These are phyloP conservation scores for Sordariomycetes sp. DNA, from an alignment of 2,329 filamentous ascomycete species.

Conservation along the genomic window DNA sequence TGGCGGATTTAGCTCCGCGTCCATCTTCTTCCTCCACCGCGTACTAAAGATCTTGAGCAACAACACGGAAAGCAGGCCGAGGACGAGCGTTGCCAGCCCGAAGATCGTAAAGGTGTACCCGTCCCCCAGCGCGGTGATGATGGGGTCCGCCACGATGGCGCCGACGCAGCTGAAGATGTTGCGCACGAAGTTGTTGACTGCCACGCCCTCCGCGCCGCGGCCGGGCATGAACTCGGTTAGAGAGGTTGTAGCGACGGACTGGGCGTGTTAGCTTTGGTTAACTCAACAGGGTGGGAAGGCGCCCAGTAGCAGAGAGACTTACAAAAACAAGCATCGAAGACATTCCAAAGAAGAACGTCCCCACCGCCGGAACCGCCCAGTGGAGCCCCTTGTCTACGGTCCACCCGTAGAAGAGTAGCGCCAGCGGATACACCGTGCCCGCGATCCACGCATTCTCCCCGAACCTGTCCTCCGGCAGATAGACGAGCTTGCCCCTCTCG, in stretches of 20 bases:
- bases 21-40: slow-evolving; percentile 55
- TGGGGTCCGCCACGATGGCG: slow-evolving; percentile 56
- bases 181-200: slow-evolving; percentile 70
- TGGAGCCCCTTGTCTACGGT: slow-evolving; percentile 52
- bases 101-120: slow-evolving; percentile 64
- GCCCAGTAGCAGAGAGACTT: slow-evolving; percentile 9
- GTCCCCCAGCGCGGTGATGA: slow-evolving; percentile 60
- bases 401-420: slow-evolving; percentile 72
- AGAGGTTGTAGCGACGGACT: slow-evolving; percentile 64
- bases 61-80: slow-evolving; percentile 47
- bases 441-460: slow-evolving; percentile 73
- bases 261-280: slow-evolving; percentile 6
- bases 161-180: slow-evolving; percentile 71
- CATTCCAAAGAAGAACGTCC: slow-evolving; percentile 64
- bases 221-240: slow-evolving; percentile 74
- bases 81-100: slow-evolving; percentile 41
- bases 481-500: slow-evolving; percentile 52
- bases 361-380: slow-evolving; percentile 52
- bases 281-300: background rate
- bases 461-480: slow-evolving; percentile 71
- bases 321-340: slow-evolving; percentile 74
- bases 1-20: slow-evolving; percentile 24
- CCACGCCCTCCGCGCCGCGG: slow-evolving; percentile 60
- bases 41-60: slow-evolving; percentile 48
- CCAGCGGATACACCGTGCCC: slow-evolving; percentile 57